A percentile compares a stretch with the other conserved stretches of the same genome.
These are phyloP conservation scores for Crucihimalaya himalaica DNA, from an alignment of 345 rosid species.

Conservation along the genomic window DNA sequence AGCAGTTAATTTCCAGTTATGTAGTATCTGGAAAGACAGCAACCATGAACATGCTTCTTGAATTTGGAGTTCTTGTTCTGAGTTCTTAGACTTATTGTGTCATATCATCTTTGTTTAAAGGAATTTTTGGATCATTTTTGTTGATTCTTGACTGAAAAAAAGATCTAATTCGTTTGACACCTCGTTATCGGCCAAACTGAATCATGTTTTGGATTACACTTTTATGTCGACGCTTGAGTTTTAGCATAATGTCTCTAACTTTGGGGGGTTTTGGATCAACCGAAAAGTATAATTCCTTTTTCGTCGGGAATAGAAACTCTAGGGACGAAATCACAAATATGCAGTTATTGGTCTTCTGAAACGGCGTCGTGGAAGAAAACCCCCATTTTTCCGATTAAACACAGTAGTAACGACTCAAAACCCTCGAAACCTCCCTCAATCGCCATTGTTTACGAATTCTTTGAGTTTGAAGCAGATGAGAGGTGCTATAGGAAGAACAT, in stretches of 20 bases:
- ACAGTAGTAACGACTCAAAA: slow-evolving; percentile 16
- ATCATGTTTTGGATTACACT: too few species aligned
- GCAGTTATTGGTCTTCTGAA: neutral
- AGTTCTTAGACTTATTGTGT: slow-evolving; percentile 17
- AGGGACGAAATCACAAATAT: neutral
- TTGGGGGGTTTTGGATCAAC: neutral
- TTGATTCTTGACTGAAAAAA: neutral
- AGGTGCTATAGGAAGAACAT: slow-evolving; percentile 49
- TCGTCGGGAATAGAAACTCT: neutral
- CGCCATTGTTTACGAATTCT: slow-evolving; percentile 8
- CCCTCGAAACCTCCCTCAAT: slow-evolving; percentile 3
- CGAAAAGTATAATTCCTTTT: neutral
- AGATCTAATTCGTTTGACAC: too few species aligned
- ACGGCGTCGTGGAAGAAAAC: slow-evolving; percentile 7
- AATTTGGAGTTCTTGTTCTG: slow-evolving; percentile 31
- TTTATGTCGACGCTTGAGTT: neutral
- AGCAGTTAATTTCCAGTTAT: slow-evolving; percentile 20
- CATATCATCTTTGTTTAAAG: neutral
- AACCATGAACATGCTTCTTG: slow-evolving; percentile 31
- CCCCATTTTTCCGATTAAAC: slow-evolving; percentile 6
- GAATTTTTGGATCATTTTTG: neutral
- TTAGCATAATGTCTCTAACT: neutral
- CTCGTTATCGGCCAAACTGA: too few species aligned
- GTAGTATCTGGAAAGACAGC: slow-evolving; percentile 19
- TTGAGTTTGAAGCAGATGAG: slow-evolving; percentile 50